Percentiles rank a stretch among this genome's conserved stretches.
phyloP scores from a whole-genome alignment of 2,329 filamentous ascomycete species.

The Phaeosphaeriaceae sp. region DNA sequence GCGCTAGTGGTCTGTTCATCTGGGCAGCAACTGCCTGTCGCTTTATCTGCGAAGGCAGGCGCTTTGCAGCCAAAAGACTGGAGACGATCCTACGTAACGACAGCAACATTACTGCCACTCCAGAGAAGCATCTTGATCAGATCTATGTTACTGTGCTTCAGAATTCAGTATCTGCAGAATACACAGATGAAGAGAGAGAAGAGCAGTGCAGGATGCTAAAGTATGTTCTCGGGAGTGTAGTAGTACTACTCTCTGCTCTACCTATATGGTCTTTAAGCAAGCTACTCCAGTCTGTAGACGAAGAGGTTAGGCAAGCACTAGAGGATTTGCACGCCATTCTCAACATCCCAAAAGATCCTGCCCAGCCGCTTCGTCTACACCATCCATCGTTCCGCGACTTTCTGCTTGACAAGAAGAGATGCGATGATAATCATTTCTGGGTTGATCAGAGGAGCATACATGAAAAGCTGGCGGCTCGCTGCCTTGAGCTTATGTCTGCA shows the following conservation, averaged over 20 bases:
- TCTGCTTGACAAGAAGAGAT: too few relatives aligned
- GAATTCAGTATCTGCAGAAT: background rate
- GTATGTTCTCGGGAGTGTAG: background rate
- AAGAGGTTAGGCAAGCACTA: constrained; percentile 20
- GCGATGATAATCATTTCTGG: too few relatives aligned
- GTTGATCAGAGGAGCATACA: too few relatives aligned
- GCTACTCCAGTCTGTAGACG: background rate
- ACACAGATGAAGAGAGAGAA: background rate
- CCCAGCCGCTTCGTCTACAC: constrained; percentile 12
- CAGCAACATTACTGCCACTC: background rate
- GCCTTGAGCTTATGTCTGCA: too few relatives aligned
- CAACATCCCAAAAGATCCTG: constrained; percentile 26
- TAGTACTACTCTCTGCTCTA: background rate
- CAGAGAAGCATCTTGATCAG: background rate
- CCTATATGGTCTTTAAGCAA: background rate
- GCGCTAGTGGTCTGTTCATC: constrained; percentile 41
- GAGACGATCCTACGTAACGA: background rate
- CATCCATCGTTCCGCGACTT: too few relatives aligned
- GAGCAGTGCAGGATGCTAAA: background rate
- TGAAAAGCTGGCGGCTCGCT: too few relatives aligned
- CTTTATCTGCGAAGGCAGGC: constrained; percentile 17
- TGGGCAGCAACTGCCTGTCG: constrained; percentile 33
- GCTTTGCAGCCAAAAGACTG: constrained; percentile 2
- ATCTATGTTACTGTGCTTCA: constrained; percentile 3
- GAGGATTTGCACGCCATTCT: constrained; percentile 33